phyloP scores from a whole-genome alignment of 768 basidiomycete species.

The Suillus variegatus region DNA sequence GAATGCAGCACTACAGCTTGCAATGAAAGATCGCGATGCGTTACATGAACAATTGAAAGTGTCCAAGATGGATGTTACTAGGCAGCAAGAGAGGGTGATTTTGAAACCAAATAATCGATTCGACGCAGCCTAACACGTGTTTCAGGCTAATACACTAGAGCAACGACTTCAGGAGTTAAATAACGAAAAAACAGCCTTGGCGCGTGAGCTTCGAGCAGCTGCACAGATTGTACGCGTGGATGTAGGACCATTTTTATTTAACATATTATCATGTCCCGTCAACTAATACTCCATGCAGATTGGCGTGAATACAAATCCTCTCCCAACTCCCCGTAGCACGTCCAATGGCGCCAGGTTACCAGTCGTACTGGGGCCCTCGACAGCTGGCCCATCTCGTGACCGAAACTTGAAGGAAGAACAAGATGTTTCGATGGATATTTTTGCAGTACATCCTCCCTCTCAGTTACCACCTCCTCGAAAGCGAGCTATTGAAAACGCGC shows the following conservation, averaged over 20 bases:
- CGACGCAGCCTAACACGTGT: background rate
- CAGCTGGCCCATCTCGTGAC: background rate
- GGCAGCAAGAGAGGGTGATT: background rate
- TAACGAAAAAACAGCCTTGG: background rate
- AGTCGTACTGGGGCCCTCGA: background rate
- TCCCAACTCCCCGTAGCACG: background rate
- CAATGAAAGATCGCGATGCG: background rate
- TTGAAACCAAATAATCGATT: background rate
- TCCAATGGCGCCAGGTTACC: background rate
- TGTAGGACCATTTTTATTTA: background rate
- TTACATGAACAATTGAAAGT: background rate
- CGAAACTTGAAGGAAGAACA: background rate
- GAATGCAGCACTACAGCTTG: background rate
- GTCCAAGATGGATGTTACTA: background rate
- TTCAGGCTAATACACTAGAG: background rate
- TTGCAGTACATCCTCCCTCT: background rate
- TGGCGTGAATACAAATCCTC: background rate
- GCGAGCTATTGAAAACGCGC: background rate
- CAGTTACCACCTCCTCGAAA: background rate
- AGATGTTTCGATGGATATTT: background rate
- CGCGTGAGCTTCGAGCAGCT: background rate
- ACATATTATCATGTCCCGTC: background rate
- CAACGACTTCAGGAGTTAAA: background rate
- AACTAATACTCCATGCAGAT: background rate
- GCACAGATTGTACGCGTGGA: background rate